These are phyloP conservation scores for Mycena galericulata DNA, from an alignment of 768 basidiomycete species.

Conservation along the genomic window DNA sequence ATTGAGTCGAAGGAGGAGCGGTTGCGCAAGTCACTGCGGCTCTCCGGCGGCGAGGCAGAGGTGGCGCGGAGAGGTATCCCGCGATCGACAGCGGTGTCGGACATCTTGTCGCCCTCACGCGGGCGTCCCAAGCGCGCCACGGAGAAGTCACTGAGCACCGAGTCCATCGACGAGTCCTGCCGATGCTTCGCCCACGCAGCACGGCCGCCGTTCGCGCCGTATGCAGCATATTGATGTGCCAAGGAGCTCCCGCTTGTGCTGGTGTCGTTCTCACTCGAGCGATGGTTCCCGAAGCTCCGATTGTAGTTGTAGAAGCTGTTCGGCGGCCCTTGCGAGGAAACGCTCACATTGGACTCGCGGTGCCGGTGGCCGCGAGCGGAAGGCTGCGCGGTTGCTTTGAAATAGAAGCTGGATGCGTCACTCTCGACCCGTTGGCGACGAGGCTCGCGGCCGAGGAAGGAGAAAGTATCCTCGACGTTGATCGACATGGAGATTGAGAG, in stretches of 20 bases:
- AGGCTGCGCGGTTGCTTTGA: conserved; percentile 57
- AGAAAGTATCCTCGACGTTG: conserved; percentile 81
- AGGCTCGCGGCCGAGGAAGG: conserved; percentile 59
- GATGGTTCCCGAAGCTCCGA: conserved; percentile 64
- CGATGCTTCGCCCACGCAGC: too few relatives aligned
- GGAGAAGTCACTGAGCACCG: too few relatives aligned
- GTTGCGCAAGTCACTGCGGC: conserved; percentile 46
- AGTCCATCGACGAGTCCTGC: too few relatives aligned
- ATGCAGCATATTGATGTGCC: conserved; percentile 65
- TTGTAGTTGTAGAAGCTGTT: conserved; percentile 84
- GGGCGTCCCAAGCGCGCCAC: conserved; percentile 79
- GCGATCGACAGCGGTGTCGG: conserved; percentile 65
- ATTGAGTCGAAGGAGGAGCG: conserved; percentile 74
- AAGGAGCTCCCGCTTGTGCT: conserved; percentile 68
- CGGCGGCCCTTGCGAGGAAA: conserved; percentile 69
- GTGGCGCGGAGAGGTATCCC: conserved; percentile 71
- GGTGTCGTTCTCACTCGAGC: conserved; percentile 65
- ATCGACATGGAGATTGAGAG: conserved; percentile 66
- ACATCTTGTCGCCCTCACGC: conserved; percentile 90
- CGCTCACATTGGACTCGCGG: conserved; percentile 70
- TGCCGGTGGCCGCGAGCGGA: conserved; percentile 67
- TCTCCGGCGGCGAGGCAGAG: conserved; percentile 72
- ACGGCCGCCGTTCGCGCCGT: conserved; percentile 65
- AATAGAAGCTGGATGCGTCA: conserved; percentile 84
- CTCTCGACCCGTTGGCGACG: conserved; percentile 73